A percentile compares a stretch with the other conserved stretches of the same genome.
These are phyloP conservation scores for Bipolaris sorokiniana DNA, from an alignment of 2,329 filamentous ascomycete species.

Conservation along the genomic window DNA sequence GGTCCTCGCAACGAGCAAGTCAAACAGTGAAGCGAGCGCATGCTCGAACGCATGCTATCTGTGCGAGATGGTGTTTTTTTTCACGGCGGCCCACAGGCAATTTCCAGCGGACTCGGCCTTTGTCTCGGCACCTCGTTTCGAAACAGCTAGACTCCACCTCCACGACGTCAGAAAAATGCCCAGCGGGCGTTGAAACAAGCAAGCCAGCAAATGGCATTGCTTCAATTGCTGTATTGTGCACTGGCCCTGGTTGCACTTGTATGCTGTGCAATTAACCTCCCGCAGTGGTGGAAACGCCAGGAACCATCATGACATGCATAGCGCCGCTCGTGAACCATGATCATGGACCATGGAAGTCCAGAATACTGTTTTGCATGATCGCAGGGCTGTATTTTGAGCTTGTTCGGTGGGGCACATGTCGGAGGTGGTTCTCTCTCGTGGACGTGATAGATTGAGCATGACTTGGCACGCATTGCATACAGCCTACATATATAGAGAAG, in stretches of 20 bases:
- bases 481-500: constrained; percentile 27
- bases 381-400: constrained; percentile 19
- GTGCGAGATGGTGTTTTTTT: constrained; percentile 6
- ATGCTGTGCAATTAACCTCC: constrained; percentile 34
- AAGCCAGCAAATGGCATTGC: constrained; percentile 14
- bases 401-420: constrained; percentile 14
- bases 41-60: background rate
- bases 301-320: constrained; percentile 25
- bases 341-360: constrained; percentile 18
- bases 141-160: constrained; percentile 26
- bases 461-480: constrained; percentile 20
- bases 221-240: background rate
- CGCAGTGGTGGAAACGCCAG: constrained; percentile 23
- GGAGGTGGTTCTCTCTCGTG: constrained; percentile 15
- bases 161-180: constrained; percentile 20
- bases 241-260: constrained; percentile 20
- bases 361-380: constrained; percentile 13
- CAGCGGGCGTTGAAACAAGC: constrained; percentile 14
- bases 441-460: constrained; percentile 27
- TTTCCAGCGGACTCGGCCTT: constrained; percentile 8
- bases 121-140: constrained; percentile 29
- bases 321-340: constrained; percentile 18
- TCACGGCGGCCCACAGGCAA: constrained; percentile 10
- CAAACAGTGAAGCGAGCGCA: background rate
- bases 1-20: background rate